Percentiles rank a stretch among this genome's conserved stretches.
Conservation (phyloP, 352 stramenopile species). For the Pythium phragmitis region DNA sequence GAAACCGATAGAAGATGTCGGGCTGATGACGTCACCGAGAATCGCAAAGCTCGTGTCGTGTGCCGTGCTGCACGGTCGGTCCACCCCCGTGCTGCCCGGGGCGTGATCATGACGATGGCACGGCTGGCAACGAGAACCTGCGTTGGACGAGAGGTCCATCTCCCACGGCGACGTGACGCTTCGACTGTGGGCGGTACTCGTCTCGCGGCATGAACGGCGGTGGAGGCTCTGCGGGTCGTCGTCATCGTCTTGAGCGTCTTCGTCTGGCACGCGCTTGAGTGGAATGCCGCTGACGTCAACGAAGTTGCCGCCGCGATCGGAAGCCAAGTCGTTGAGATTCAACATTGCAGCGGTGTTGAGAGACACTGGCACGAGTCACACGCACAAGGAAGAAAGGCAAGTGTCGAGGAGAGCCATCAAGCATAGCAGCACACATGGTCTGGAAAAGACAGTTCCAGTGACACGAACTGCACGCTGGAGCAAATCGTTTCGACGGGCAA, state of each 20-base stretch:
- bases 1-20: neutral
- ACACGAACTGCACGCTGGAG: too few species aligned
- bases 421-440: too few species aligned
- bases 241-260: conserved; percentile 5
- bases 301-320: conserved; percentile 10
- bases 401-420: too few species aligned
- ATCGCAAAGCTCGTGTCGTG: conserved; percentile 15
- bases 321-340: conserved; percentile 18
- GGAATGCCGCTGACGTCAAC: conserved; percentile 13
- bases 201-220: neutral
- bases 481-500: too few species aligned
- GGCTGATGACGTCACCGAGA: neutral
- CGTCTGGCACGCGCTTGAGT: conserved; percentile 12
- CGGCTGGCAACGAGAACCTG: neutral
- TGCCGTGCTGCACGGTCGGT: neutral
- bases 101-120: neutral
- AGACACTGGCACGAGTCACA: neutral
- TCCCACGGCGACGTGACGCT: conserved; percentile 20
- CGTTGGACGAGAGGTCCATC: conserved; percentile 1
- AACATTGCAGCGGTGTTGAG: neutral
- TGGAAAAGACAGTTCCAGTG: too few species aligned
- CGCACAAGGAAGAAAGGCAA: neutral
- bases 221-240: neutral
- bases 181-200: neutral
- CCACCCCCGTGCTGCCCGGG: neutral